Evolutionary conservation across 176 grass and related monocot species (phyloP).

Genomic region (Areca catechu): DNA sequence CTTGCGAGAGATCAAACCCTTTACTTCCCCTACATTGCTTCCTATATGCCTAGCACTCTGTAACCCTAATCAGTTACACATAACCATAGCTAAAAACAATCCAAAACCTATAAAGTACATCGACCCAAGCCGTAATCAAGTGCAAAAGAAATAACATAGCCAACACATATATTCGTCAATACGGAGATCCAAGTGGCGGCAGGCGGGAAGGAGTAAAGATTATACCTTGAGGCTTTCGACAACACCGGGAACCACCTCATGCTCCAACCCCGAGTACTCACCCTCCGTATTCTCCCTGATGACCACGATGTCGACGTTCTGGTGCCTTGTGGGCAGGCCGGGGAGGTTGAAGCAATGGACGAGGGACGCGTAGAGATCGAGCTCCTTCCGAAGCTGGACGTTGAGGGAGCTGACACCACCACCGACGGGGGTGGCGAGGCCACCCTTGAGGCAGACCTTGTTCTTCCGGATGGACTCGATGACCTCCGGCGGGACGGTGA

Average conservation of each 20-base stretch:
- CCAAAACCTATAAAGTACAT: too few species aligned
- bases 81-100: too few species aligned
- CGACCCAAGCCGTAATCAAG: too few species aligned
- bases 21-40: too few species aligned
- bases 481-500: constrained; percentile 51
- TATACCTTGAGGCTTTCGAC: constrained; percentile 93
- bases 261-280: constrained; percentile 89
- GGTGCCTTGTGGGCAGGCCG: constrained; percentile 71
- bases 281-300: constrained; percentile 99
- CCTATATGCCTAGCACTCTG: too few species aligned
- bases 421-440: constrained; percentile 68
- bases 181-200: neutral
- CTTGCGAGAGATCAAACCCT: too few species aligned
- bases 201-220: neutral
- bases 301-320: constrained; percentile 96
- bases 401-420: constrained; percentile 92
- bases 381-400: constrained; percentile 82
- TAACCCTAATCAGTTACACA: too few species aligned
- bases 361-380: constrained; percentile 91
- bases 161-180: neutral
- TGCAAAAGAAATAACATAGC: too few species aligned
- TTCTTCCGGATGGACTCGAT: constrained; percentile 79
- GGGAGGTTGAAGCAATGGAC: constrained; percentile 94
- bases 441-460: constrained; percentile 95
- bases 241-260: constrained; percentile 92